Evolutionary conservation across 345 rosid species (phyloP).

Genomic region (Brassica carinata): DNA sequence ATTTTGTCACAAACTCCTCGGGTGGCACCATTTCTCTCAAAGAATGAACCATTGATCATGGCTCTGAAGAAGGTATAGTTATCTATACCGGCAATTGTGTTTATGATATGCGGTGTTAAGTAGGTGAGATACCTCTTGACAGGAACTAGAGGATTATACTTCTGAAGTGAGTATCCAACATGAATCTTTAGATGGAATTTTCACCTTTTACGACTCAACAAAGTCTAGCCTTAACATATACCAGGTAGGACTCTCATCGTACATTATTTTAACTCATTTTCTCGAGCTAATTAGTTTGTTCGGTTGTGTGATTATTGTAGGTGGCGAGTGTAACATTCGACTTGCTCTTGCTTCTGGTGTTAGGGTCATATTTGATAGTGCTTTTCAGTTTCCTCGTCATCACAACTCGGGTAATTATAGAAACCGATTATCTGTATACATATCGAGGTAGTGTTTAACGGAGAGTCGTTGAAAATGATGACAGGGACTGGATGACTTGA

Average conservation of each 20-base stretch:
- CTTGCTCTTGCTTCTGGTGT: slow-evolving; percentile 82
- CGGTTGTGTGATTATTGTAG: slow-evolving; percentile 44
- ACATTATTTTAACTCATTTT: neutral
- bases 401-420: slow-evolving; percentile 79
- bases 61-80: slow-evolving; percentile 77
- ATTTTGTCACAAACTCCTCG: slow-evolving; percentile 88
- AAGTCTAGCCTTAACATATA: slow-evolving; percentile 76
- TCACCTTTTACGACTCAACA: slow-evolving; percentile 87
- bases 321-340: slow-evolving; percentile 99
- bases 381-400: slow-evolving; percentile 94
- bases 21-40: slow-evolving; percentile 92
- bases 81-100: neutral
- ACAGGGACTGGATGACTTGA: slow-evolving; percentile 96
- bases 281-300: neutral
- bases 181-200: slow-evolving; percentile 78
- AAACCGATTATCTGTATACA: neutral
- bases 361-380: slow-evolving; percentile 88
- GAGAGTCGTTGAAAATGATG: slow-evolving; percentile 1
- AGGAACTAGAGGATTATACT: slow-evolving; percentile 86
- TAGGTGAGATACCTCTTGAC: slow-evolving; percentile 32
- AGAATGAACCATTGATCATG: slow-evolving; percentile 79
- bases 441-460: neutral
- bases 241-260: slow-evolving; percentile 57
- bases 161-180: slow-evolving; percentile 77
- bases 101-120: slow-evolving; percentile 26